Evolutionary conservation across 805 yeast species (phyloP).

Genomic region (Dipodascus geniculatus): DNA sequence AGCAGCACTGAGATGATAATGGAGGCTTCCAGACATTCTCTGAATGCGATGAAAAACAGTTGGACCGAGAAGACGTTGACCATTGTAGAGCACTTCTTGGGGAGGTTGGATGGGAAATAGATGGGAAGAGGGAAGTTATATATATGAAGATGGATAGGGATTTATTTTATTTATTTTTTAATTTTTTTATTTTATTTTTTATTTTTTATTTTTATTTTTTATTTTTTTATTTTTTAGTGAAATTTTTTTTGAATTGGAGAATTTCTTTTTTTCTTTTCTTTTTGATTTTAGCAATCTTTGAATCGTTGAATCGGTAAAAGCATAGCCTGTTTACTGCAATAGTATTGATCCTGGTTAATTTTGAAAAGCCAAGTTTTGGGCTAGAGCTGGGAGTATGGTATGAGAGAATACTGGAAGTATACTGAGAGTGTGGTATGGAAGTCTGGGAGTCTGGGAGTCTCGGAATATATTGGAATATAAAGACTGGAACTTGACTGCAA

Average conservation of each 20-base stretch:
- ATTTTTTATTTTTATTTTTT: not conserved
- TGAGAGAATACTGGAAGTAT: too few relatives aligned
- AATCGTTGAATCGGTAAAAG: not conserved
- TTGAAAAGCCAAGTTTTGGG: too few relatives aligned
- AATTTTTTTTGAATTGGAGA: not conserved
- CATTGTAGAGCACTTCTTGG: slow-evolving; percentile 7
- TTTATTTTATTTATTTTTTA: too few relatives aligned
- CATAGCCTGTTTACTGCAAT: too few relatives aligned
- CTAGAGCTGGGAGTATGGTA: too few relatives aligned
- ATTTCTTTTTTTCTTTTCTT: not conserved
- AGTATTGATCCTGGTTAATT: too few relatives aligned
- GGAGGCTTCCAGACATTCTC: slow-evolving; percentile 84
- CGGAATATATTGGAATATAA: too few relatives aligned
- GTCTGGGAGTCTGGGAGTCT: too few relatives aligned
- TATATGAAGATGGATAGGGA: not conserved
- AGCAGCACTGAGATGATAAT: slow-evolving; percentile 75
- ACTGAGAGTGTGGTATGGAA: too few relatives aligned
- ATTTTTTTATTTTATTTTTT: not conserved
- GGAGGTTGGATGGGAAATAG: slow-evolving; percentile 1
- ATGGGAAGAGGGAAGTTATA: not conserved
- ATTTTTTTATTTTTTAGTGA: not conserved
- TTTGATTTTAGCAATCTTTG: not conserved
- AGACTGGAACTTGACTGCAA: too few relatives aligned
- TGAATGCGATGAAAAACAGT: slow-evolving; percentile 79
- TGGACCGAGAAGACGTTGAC: slow-evolving; percentile 39